Conservation (phyloP, 2,329 filamentous ascomycete species). For the Tolypocladium album region DNA sequence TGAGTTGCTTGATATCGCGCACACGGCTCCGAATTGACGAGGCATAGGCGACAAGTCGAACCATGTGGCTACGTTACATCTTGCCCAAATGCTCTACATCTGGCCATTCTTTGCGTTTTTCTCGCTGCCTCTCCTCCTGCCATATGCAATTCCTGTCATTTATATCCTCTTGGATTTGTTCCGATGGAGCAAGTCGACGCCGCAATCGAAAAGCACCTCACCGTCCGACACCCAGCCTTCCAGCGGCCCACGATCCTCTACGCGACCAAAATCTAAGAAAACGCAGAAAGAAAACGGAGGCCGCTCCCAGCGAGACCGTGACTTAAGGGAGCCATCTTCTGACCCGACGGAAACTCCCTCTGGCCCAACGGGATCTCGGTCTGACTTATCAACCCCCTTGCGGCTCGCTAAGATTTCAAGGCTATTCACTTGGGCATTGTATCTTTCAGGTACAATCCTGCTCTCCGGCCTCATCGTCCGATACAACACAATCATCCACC, state of each 20-base stretch:
- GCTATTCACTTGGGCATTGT: conserved; percentile 21
- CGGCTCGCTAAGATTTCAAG: conserved; percentile 9
- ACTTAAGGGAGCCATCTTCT: no score
- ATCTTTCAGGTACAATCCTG: conserved; percentile 22
- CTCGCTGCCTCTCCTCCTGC: conserved; percentile 65
- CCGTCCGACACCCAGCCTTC: not conserved
- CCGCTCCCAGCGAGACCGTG: no score
- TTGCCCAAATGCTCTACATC: conserved; percentile 90
- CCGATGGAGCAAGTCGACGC: not conserved
- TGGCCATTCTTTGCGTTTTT: conserved; percentile 89
- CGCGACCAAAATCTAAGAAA: not conserved
- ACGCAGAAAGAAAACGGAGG: not conserved
- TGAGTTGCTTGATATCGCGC: conserved; percentile 22
- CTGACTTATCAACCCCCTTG: not conserved
- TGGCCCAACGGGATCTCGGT: not conserved
- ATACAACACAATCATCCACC: conserved; percentile 88
- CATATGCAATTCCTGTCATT: conserved; percentile 29
- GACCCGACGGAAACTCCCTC: not conserved
- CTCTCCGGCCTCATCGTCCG: conserved; percentile 43
- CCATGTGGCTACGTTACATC: conserved; percentile 79
- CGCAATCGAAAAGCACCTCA: not conserved
- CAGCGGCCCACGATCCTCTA: not conserved
- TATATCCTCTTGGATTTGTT: conserved; percentile 4
- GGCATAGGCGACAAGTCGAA: conserved; percentile 81
- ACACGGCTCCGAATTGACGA: not conserved